Percentiles rank a stretch among this genome's conserved stretches.
Conservation (phyloP, 768 basidiomycete genomes). For the Rhodosporidiobolus odoratus region DNA sequence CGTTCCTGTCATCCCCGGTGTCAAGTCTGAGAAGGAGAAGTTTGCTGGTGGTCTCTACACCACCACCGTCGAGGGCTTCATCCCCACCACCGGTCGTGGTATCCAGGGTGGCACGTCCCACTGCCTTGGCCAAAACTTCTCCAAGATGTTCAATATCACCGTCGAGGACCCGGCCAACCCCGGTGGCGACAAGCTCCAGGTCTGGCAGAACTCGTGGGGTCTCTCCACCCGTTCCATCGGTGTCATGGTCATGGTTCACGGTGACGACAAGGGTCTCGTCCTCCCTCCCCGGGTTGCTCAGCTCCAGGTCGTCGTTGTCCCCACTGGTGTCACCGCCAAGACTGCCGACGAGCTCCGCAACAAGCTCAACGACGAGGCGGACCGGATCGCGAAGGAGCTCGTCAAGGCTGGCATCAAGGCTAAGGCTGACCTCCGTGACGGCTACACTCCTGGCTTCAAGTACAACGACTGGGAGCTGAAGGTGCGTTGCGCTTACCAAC, state of each 20-base stretch:
- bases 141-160: conserved; percentile 94
- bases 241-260: conserved; percentile 99
- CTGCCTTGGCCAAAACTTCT: conserved; percentile 97
- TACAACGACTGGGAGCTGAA: conserved; percentile 99
- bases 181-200: conserved; percentile 63
- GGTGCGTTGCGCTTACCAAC: conserved; percentile 50
- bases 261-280: conserved; percentile 94
- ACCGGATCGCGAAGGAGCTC: conserved; percentile 65
- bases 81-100: conserved; percentile 91
- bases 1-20: conserved; percentile 90
- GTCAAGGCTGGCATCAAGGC: conserved; percentile 70
- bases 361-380: conserved; percentile 69
- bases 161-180: conserved; percentile 78
- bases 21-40: conserved; percentile 99
- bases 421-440: conserved; percentile 86
- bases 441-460: conserved; percentile 97
- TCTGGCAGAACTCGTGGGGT: conserved; percentile 99
- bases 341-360: conserved; percentile 56
- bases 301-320: conserved; percentile 83
- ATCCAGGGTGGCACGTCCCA: conserved; percentile 98
- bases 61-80: conserved; percentile 95
- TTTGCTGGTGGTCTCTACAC: conserved; percentile 98
- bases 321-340: conserved; percentile 88
- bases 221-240: conserved; percentile 92
- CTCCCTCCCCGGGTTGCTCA: conserved; percentile 95